Conservation (phyloP, 2,329 filamentous ascomycete genomes). For the Trichoderma simmonsii region DNA sequence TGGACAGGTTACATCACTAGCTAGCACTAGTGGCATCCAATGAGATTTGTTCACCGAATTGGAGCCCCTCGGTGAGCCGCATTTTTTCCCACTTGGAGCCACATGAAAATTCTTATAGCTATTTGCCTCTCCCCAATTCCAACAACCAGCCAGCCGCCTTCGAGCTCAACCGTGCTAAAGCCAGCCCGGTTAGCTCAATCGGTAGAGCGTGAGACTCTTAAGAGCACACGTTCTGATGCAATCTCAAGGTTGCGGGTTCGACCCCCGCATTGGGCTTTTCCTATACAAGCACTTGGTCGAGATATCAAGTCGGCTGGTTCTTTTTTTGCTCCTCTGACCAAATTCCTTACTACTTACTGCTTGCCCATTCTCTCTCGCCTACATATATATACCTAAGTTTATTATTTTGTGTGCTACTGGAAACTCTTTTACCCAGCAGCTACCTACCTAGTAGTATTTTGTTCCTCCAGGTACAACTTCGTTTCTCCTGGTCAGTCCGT, state of each 20-base stretch:
- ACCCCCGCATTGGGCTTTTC: slow-evolving; percentile 43
- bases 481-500: not conserved
- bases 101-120: not conserved
- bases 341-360: not conserved
- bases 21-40: not conserved
- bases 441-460: not conserved
- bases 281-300: slow-evolving; percentile 27
- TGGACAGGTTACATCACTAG: not conserved
- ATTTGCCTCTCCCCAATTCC: not conserved
- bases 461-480: not conserved
- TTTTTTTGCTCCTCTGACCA: not conserved
- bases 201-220: slow-evolving; percentile 71
- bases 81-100: not conserved
- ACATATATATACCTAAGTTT: no score
- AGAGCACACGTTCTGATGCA: slow-evolving; percentile 21
- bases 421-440: not conserved
- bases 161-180: not conserved
- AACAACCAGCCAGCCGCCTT: not conserved
- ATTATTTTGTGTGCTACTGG: not conserved
- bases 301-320: not conserved
- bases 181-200: slow-evolving; percentile 40
- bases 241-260: slow-evolving; percentile 56
- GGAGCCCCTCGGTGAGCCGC: not conserved
- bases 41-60: not conserved
- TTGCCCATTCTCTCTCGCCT: not conserved